These are phyloP conservation scores for Staphylotrichum longicolle DNA, from an alignment of 495 filamentous ascomycete genomes.

Conservation along the genomic window DNA sequence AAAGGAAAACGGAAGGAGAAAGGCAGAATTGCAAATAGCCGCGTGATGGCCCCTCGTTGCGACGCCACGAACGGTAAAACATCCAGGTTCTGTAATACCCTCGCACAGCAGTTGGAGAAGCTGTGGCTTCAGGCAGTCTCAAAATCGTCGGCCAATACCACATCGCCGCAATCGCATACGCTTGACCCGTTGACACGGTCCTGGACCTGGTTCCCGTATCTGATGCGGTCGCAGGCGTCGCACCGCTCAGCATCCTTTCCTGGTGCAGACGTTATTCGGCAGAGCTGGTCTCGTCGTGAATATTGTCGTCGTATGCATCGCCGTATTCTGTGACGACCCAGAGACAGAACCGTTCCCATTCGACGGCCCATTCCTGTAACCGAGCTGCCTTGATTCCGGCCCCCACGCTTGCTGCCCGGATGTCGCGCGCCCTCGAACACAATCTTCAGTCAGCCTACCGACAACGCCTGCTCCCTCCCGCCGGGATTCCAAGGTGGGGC, in stretches of 20 bases:
- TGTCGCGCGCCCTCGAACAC: constrained; percentile 54
- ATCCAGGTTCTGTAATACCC: background rate
- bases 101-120: background rate
- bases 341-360: constrained; percentile 88
- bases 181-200: too few relatives aligned
- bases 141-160: too few relatives aligned
- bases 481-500: background rate
- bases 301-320: constrained; percentile 30
- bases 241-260: too few relatives aligned
- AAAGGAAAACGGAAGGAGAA: background rate
- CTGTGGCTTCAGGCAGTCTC: too few relatives aligned
- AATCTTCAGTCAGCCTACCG: background rate
- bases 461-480: background rate
- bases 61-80: background rate
- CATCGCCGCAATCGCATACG: too few relatives aligned
- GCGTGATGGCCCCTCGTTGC: background rate
- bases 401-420: constrained; percentile 73
- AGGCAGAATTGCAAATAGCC: background rate
- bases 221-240: too few relatives aligned
- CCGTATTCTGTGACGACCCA: constrained; percentile 86
- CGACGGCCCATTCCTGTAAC: constrained; percentile 70
- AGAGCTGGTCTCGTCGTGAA: background rate
- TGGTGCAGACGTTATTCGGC: too few relatives aligned
- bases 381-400: constrained; percentile 66
- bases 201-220: too few relatives aligned